Conservation (phyloP, 768 basidiomycete genomes). For the Udeniomyces megalosporus region DNA sequence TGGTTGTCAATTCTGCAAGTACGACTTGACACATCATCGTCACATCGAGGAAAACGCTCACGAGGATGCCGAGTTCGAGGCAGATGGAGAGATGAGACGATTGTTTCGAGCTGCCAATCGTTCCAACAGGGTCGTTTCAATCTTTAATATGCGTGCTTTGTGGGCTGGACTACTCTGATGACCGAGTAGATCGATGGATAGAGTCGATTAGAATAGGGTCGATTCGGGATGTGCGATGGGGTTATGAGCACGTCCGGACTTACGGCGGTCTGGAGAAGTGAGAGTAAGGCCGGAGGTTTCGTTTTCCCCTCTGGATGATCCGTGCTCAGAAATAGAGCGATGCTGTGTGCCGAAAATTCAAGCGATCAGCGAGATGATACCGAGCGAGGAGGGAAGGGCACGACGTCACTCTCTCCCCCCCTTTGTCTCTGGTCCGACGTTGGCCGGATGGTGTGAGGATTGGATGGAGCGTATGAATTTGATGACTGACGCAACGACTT, state of each 20-base stretch:
- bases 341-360: no score
- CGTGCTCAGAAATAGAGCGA: neutral
- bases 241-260: neutral
- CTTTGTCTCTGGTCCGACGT: neutral
- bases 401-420: neutral
- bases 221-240: neutral
- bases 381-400: neutral
- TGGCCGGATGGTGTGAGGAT: neutral
- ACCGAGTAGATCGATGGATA: neutral
- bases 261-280: neutral
- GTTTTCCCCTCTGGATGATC: conserved; percentile 1
- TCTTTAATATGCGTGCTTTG: no score
- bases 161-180: no score
- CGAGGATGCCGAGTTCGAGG: no score
- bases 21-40: no score
- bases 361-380: no score
- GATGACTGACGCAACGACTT: conserved; percentile 10
- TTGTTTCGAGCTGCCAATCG: no score
- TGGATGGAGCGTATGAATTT: no score
- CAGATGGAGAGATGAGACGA: no score
- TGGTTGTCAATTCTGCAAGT: no score
- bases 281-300: neutral
- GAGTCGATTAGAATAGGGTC: neutral
- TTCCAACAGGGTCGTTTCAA: no score
- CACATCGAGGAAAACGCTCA: no score